Evolutionary conservation across 805 yeast species (phyloP).

Genomic region (Candida michaelii): DNA sequence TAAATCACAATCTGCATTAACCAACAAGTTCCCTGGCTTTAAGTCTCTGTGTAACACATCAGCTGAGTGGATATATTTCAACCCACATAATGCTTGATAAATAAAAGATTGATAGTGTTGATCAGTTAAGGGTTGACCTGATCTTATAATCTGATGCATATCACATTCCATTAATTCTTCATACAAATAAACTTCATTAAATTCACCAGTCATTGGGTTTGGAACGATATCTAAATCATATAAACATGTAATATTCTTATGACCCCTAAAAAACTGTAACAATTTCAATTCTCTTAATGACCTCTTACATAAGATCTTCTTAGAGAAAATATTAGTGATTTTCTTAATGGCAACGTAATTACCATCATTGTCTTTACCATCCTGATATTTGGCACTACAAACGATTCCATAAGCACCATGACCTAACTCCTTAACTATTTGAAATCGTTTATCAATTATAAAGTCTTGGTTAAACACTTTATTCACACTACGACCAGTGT

Average conservation of each 20-base stretch:
- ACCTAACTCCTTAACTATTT: constrained; percentile 88
- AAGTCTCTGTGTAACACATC: constrained; percentile 92
- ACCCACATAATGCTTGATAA: constrained; percentile 88
- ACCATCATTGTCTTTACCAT: constrained; percentile 42
- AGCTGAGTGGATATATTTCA: constrained; percentile 86
- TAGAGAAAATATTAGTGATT: constrained; percentile 90
- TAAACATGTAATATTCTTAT: constrained; percentile 91
- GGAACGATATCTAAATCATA: constrained; percentile 94
- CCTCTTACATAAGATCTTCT: constrained; percentile 86
- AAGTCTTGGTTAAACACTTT: constrained; percentile 77
- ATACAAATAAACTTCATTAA: constrained; percentile 89
- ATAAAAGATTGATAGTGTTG: constrained; percentile 92
- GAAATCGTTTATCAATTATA: constrained; percentile 84
- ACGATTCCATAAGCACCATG: constrained; percentile 99
- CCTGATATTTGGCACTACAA: constrained; percentile 88
- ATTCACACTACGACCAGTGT: constrained; percentile 37
- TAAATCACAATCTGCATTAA: constrained; percentile 94
- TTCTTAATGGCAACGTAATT: constrained; percentile 86
- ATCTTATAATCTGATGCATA: constrained; percentile 93
- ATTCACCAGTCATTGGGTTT: constrained; percentile 55
- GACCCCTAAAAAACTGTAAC: constrained; percentile 91
- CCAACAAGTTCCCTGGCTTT: constrained; percentile 90
- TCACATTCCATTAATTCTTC: constrained; percentile 99
- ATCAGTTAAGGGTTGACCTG: constrained; percentile 91
- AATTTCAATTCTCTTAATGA: constrained; percentile 89